Evolutionary conservation across 345 rosid species (phyloP), one percentile per base, ranked within the genome.

Genomic region (Bruguiera gymnorhiza): DNA sequence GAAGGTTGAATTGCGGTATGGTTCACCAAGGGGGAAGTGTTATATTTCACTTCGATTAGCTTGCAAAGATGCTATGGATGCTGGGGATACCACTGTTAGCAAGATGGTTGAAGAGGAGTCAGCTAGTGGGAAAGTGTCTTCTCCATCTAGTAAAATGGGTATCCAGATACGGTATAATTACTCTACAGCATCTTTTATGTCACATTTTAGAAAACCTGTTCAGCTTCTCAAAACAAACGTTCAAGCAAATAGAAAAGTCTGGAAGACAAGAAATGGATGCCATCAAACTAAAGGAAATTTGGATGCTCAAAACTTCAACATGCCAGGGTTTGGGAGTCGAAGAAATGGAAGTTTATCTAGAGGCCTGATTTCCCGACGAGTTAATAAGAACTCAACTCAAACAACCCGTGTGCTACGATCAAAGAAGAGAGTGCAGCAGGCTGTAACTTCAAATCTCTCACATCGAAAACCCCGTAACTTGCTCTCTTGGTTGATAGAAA

Each of bases 401-500:
- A 68, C 26, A 10, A 29, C 63, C n/a, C 57, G 46, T 78, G 78
- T 73, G 63, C 71, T 75, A 60, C 77, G 81, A 76, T 77, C 88
- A 68, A 78, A 81, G 58, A 87, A 86, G 81, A 86, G 83, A 74
- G 83, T 75, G 61, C 88, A 75, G 74, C 70, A 79, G 74, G 67
- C 72, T 46, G 76, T 60, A 29, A 70, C 70, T 74, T 78, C 83
- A 58, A 70, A 68, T 67, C 62, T 71, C n/a, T 79, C 74, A 27
- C 79, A 78, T 65, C 81, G 70, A 19, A 80, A 73, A 67, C 84
- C 91, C 57, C 83, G 77, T 54, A 91, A 81, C 39, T 66, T 88
- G 60, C 72, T 93, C 62, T 86, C 92, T 27, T 90, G 91, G 96
- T 82, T 93, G 76, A 85, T 93, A 30, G 88, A 89, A 53, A 86